Conservation (phyloP, 2,329 filamentous ascomycete species). For the Aspergillus sp. region DNA sequence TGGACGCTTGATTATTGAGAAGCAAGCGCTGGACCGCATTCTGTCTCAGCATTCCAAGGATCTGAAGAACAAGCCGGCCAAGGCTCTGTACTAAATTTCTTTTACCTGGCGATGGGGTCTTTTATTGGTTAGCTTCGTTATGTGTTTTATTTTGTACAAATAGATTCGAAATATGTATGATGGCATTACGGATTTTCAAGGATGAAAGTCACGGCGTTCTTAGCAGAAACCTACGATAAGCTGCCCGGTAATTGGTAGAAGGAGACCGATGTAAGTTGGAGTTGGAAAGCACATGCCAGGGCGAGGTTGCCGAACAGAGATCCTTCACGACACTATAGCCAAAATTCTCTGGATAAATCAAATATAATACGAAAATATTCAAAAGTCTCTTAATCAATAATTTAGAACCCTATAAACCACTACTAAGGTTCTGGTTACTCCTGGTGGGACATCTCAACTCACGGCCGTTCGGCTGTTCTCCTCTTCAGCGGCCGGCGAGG, state of each 20-base stretch:
- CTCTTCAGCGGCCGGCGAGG: conserved; percentile 18
- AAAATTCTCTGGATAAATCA: too few species aligned
- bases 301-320: background rate
- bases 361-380: too few species aligned
- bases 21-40: conserved; percentile 73
- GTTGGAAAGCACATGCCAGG: background rate
- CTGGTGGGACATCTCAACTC: conserved; percentile 1
- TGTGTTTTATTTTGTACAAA: conserved; percentile 33
- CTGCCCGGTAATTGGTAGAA: background rate
- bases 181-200: background rate
- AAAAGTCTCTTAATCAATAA: background rate
- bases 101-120: conserved; percentile 1
- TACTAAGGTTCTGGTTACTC: background rate
- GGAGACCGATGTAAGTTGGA: background rate
- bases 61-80: conserved; percentile 35
- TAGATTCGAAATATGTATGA: conserved; percentile 29
- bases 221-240: background rate
- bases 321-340: background rate
- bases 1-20: conserved; percentile 83
- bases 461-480: conserved; percentile 3
- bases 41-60: conserved; percentile 64
- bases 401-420: background rate
- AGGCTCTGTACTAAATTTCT: conserved; percentile 35
- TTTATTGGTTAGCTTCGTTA: conserved; percentile 14
- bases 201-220: background rate